Base-by-base conservation (phyloP, 768 basidiomycete species). In the Mycena belliarum region DNA sequence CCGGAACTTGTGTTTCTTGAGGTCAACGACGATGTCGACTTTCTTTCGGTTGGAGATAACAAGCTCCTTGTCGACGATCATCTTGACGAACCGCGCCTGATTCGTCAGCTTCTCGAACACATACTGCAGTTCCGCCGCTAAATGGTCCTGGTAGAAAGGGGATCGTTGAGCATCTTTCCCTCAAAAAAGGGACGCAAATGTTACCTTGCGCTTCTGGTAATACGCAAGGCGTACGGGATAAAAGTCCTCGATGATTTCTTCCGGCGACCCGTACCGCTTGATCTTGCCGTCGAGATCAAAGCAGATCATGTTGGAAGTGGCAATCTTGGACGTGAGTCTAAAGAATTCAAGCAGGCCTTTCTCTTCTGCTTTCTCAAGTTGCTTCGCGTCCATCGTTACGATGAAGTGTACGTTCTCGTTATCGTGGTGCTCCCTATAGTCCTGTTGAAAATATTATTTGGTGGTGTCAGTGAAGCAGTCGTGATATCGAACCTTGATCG, bases 281-380 rank as follows among this genome's bases (percentile, higher is more conserved):
- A 99, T 96, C 78, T 96, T 97, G 65, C 93, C 89, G 18, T 95
- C 91, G 59, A 91, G 83, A 73, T 99, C 96, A 72, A 99, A 99
- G 74, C 93, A 95, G 18, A 98, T 97, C 97, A 99, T 98, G 76
- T 99, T 99, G 70, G 85, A 83, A 16, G 93, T 97, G 71, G 81
- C 89, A 71, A 99, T 75, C 71, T 95, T 91, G 45, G 81, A 73
- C 15, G 85, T 85, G 60, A 98, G 76, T 73, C 94, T 96, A 86
- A 99, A 98, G 70, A 85, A 91, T 71, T 97, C 95, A 29, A 86
- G 66, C 29, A 99, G 75, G 4, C 96, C 96, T 68, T 97, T 93
- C 59, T 83, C 81, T 69, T 96, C 93, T 3, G 94, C 94, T 71
- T 91, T 91, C 63, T 90, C 82, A 62, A 97, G 82, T 58, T 88